Conservation (phyloP, 2,329 filamentous ascomycete genomes). For the Fusarium citri region DNA sequence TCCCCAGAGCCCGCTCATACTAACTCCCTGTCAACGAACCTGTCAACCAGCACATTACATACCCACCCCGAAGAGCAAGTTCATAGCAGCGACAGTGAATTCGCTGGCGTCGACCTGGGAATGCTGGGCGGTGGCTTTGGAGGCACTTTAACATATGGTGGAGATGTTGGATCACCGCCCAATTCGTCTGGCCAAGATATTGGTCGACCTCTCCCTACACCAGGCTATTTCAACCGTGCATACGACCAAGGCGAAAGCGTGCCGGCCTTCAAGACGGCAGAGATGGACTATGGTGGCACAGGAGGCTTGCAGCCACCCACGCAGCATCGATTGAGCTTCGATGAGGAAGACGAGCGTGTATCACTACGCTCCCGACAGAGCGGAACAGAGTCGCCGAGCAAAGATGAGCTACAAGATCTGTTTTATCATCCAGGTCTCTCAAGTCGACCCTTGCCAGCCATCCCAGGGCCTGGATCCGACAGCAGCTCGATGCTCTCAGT, state of each 20-base stretch:
- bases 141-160: conserved; percentile 63
- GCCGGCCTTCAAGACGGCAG: conserved; percentile 67
- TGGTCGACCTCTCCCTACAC: conserved; percentile 62
- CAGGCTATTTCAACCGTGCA: conserved; percentile 51
- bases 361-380: conserved; percentile 67
- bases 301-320: conserved; percentile 85
- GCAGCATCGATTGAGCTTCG: conserved; percentile 83
- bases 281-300: conserved; percentile 90
- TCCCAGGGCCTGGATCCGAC: conserved; percentile 73
- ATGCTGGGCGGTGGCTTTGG: conserved; percentile 79
- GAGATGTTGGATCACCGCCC: conserved; percentile 57
- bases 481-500: conserved; percentile 63
- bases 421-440: conserved; percentile 91
- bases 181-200: conserved; percentile 57
- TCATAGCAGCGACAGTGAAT: conserved; percentile 76
- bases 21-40: conserved; percentile 54
- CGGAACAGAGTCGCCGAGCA: conserved; percentile 73
- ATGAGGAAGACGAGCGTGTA: conserved; percentile 86
- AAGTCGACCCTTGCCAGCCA: conserved; percentile 71
- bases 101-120: conserved; percentile 75
- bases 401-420: conserved; percentile 85
- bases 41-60: conserved; percentile 57
- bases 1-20: conserved; percentile 32
- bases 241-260: conserved; percentile 48
- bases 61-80: conserved; percentile 62